Base-by-base conservation (phyloP, 1,284 basidiomycete genomes). In the Trichosporon sp. region DNA sequence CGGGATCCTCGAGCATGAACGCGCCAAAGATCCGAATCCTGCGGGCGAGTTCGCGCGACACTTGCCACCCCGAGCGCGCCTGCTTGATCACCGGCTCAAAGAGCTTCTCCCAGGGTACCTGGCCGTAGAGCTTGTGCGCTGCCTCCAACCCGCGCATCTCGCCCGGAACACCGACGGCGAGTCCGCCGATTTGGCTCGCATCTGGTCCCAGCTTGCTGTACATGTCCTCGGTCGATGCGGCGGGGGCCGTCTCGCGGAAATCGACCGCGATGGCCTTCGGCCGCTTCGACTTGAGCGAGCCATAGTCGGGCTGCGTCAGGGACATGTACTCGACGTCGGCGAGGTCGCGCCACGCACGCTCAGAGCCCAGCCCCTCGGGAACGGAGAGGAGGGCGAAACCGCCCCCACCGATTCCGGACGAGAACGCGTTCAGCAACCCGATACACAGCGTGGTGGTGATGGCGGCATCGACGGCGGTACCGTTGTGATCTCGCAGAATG, bases 361-460 rank as follows among this genome's bases (percentile, higher is more conserved):
- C 59, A n/a, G 14, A 16, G 10, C 59, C 59, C 2, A 63, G 21
- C 3, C 67, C 72, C 19, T 74, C 68, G 2, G 94, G 92, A 7
- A 95, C 85, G 21, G 93, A 90, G 59, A 98, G 87, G 38, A 91
- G 90, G 90, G 96, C 93, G 80, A 96, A 95, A 0, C 95, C 95
- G 35, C 94, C 95, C 1, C 94, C 94, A 21, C 93, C 94, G 66
- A 97, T 92, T 1, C 94, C 87, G 7, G 84, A 84, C 87, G 91
- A 92, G 83, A 96, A 97, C 88, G 92, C 92, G 81, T 94, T 94
- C 68, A 93, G 88, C 1, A 94, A 91, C 2, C 94, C 94, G 48
- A 89, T 88, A 80, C 95, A 97, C 38, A 97, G 86, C 1, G 91
- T 89, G 1, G 91, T 87, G 48, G 90, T 90, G 68, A 98, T 89